phyloP scores from a whole-genome alignment of 352 stramenopile species.

The Thalassiosira pacifica region DNA sequence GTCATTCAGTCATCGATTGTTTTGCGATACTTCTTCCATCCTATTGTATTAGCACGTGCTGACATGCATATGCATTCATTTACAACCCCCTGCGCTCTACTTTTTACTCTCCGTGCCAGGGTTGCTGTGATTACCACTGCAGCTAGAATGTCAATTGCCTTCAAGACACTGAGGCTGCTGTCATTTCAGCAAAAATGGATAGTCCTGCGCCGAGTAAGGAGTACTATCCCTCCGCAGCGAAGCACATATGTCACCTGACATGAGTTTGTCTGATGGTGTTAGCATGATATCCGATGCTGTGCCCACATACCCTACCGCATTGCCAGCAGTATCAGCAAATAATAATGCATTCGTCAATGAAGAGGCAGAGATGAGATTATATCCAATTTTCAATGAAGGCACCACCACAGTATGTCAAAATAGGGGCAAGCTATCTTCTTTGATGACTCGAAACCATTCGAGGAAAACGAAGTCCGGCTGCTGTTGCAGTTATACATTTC shows the following conservation, averaged over 20 bases:
- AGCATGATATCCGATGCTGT: background rate
- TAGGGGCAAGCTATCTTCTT: constrained; percentile 4
- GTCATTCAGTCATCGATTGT: background rate
- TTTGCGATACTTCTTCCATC: background rate
- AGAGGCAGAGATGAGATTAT: constrained; percentile 7
- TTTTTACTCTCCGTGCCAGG: background rate
- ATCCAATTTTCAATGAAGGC: constrained; percentile 20
- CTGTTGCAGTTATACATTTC: constrained; percentile 20
- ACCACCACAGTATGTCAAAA: constrained; percentile 24
- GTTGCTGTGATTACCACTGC: constrained; percentile 29
- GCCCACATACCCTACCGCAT: background rate
- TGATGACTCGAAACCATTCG: constrained; percentile 6
- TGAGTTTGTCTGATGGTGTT: background rate
- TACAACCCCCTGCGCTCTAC: background rate
- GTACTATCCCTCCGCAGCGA: constrained; percentile 24
- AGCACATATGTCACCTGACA: constrained; percentile 1
- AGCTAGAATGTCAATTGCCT: constrained; percentile 15
- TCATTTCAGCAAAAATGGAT: background rate
- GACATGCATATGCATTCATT: background rate
- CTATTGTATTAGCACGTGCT: background rate
- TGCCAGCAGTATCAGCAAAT: background rate
- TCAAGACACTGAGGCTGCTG: background rate
- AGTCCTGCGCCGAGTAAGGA: background rate
- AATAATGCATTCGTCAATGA: background rate
- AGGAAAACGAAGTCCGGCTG: constrained; percentile 11